Base-by-base conservation (phyloP, 805 yeast genomes). In the Metschnikowia noctiluminum region DNA sequence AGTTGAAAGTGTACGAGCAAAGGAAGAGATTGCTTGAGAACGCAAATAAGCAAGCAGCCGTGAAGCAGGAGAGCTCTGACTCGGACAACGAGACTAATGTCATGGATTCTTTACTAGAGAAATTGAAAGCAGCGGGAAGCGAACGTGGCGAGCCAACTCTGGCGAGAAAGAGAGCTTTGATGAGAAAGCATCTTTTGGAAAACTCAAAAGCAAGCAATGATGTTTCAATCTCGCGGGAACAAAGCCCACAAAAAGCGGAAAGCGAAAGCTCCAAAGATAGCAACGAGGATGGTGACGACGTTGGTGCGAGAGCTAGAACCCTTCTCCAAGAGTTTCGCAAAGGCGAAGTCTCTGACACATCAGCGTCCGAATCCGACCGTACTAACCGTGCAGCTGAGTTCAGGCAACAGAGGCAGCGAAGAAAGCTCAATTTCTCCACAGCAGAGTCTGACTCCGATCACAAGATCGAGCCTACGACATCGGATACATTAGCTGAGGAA, bases 41-140 rank as follows among this genome's bases (percentile, higher is more conserved):
- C 15, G 77, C 78, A 30, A 62, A 69, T 64, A 68, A 63, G 49
- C 56, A 54, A 43, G 54, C 53, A 14, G 47, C 53, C 21, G 34
- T 45, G n/a, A 46, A 50, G 13, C 55, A 57, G 40, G 72, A 68
- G 28, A 42, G 14, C 15, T 28, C 46, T 8, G 61, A 60, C 13
- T 65, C 62, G 37, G 74, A 70, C 28, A 79, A 73, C 11, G 82
- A 69, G 14, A 70, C 64, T 15, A 73, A 76, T 42, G 86, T 89
- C 38, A 89, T 94, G 87, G 99, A 94, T 64, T 80, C 85, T 34
- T 73, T 94, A 42, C 75, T 94, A 49, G 96, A 90, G 63, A 89
- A 87, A 61, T 77, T 94, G 60, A 85, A 90, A 61, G 90, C 91
- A 14, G 88, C 94, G 0, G 96, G 92, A 1, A 87, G 94, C 10